Conservation (phyloP, 345 rosid species). For the Aurinia saxatilis region DNA sequence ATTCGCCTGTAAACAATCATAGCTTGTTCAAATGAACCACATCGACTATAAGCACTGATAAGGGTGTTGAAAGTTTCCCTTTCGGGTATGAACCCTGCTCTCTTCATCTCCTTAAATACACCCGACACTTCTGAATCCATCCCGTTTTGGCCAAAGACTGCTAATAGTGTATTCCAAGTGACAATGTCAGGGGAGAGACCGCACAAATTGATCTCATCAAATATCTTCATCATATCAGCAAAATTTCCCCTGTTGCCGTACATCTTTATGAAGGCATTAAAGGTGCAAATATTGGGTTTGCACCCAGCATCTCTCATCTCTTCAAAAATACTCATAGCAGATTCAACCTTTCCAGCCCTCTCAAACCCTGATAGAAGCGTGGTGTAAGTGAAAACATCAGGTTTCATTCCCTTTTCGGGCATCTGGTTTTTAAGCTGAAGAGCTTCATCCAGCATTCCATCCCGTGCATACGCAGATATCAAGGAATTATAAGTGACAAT, state of each 20-base stretch:
- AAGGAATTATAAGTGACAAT: slow-evolving; percentile 75
- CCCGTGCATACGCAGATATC: slow-evolving; percentile 82
- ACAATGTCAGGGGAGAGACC: slow-evolving; percentile 70
- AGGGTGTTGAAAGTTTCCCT: slow-evolving; percentile 90
- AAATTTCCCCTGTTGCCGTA: slow-evolving; percentile 82
- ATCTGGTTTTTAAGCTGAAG: slow-evolving; percentile 69
- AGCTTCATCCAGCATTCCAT: slow-evolving; percentile 71
- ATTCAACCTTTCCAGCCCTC: slow-evolving; percentile 80
- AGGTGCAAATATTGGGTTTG: slow-evolving; percentile 88
- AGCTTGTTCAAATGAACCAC: slow-evolving; percentile 86
- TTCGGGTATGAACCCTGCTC: slow-evolving; percentile 89
- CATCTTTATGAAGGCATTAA: slow-evolving; percentile 93
- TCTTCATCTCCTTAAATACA: slow-evolving; percentile 96
- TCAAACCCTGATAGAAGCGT: slow-evolving; percentile 84
- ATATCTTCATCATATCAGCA: slow-evolving; percentile 86
- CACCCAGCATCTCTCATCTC: slow-evolving; percentile 77
- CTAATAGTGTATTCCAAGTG: slow-evolving; percentile 88
- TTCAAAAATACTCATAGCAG: slow-evolving; percentile 61
- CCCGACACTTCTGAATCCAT: slow-evolving; percentile 87
- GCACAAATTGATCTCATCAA: slow-evolving; percentile 67
- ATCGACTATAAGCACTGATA: slow-evolving; percentile 85
- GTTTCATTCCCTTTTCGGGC: slow-evolving; percentile 59
- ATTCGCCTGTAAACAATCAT: slow-evolving; percentile 73
- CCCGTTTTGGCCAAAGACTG: slow-evolving; percentile 90
- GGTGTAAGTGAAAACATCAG: slow-evolving; percentile 94